A percentile compares a stretch with the other conserved stretches of the same genome.
Conservation (phyloP, 176 grass and related monocot species). For the Hsuehochloa calcarea region DNA sequence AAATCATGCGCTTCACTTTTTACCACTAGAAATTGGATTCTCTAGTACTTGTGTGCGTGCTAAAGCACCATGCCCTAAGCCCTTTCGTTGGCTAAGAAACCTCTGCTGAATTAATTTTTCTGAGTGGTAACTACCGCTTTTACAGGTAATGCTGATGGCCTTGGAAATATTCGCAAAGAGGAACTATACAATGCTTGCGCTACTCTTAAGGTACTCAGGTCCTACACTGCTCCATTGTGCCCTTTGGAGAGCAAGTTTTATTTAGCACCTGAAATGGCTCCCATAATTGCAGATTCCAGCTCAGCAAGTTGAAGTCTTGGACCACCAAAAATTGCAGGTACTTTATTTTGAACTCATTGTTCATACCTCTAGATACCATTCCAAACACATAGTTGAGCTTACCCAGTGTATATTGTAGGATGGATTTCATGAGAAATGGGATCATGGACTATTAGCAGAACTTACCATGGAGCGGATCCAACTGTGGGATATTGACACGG, state of each 20-base stretch:
- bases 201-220: conserved; percentile 49
- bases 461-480: conserved; percentile 50
- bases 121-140: neutral
- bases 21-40: neutral
- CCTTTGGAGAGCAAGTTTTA: neutral
- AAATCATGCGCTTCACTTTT: neutral
- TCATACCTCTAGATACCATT: neutral
- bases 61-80: neutral
- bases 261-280: neutral
- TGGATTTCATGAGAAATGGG: conserved; percentile 82
- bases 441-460: conserved; percentile 59
- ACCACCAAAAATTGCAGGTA: conserved; percentile 75
- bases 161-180: conserved; percentile 66
- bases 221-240: neutral
- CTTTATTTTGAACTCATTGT: neutral
- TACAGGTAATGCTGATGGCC: conserved; percentile 84
- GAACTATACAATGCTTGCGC: conserved; percentile 68
- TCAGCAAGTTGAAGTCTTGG: conserved; percentile 68
- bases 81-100: neutral
- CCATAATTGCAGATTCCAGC: conserved; percentile 55
- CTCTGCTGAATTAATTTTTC: neutral
- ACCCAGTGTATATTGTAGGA: conserved; percentile 43
- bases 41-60: neutral
- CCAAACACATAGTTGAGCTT: neutral
- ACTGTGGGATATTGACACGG: conserved; percentile 69